phyloP scores from a whole-genome alignment of 2,329 filamentous ascomycete species.

The Fusarium acutatum region DNA sequence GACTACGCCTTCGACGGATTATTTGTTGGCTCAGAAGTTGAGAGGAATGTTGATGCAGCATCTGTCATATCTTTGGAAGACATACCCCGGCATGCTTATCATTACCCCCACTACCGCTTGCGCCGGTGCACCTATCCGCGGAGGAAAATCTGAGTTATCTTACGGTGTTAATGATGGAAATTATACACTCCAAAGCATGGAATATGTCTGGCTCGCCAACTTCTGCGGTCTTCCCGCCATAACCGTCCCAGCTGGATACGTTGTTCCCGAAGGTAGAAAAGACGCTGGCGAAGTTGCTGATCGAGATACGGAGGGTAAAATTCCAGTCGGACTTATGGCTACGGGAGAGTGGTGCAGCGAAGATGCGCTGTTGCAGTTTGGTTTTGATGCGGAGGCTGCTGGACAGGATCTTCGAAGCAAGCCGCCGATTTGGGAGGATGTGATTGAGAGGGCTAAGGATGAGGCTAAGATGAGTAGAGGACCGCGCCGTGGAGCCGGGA shows the following conservation, averaged over 20 bases:
- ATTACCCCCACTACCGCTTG: conserved; percentile 72
- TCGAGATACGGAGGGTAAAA: conserved; percentile 48
- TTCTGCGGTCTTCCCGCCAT: conserved; percentile 58
- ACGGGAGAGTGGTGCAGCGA: conserved; percentile 64
- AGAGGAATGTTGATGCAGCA: conserved; percentile 76
- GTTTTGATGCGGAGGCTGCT: conserved; percentile 55
- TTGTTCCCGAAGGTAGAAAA: conserved; percentile 47
- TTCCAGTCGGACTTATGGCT: conserved; percentile 64
- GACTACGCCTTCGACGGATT: conserved; percentile 70
- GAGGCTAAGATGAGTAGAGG: not conserved
- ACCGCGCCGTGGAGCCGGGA: not conserved
- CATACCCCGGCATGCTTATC: conserved; percentile 74
- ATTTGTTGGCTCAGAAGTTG: conserved; percentile 74
- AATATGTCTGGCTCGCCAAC: conserved; percentile 61
- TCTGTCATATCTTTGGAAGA: conserved; percentile 70
- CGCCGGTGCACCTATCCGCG: conserved; percentile 55
- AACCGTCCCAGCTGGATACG: conserved; percentile 57
- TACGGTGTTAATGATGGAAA: conserved; percentile 58
- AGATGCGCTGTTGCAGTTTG: conserved; percentile 58
- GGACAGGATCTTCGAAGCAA: conserved; percentile 34
- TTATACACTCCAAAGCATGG: conserved; percentile 56
- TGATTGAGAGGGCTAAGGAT: conserved; percentile 13
- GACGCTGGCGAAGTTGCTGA: conserved; percentile 45
- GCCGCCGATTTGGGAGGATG: conserved; percentile 32
- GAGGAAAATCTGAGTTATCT: conserved; percentile 46